phyloP scores from a whole-genome alignment of 2,329 filamentous ascomycete genomes.

The Epicoccum nigrum region DNA sequence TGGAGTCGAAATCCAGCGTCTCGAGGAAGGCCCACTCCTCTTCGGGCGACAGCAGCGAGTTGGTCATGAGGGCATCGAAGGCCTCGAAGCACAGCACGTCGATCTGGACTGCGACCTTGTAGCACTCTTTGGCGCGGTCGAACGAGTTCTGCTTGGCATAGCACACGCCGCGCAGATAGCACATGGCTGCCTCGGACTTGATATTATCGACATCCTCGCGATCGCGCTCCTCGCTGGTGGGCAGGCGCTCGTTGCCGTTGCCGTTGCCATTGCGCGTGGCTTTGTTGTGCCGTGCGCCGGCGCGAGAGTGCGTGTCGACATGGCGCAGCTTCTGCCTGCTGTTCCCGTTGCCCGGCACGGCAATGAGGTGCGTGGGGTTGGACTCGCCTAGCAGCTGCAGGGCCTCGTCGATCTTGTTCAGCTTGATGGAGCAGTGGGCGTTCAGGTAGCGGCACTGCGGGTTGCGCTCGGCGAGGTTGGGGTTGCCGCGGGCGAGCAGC shows the following conservation, averaged over 20 bases:
- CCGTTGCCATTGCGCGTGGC: too few relatives aligned
- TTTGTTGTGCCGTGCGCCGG: slow-evolving; percentile 55
- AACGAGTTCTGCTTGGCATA: slow-evolving; percentile 98
- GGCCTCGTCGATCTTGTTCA: slow-evolving; percentile 87
- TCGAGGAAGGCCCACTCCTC: slow-evolving; percentile 91
- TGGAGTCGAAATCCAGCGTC: slow-evolving; percentile 86
- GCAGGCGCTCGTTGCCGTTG: slow-evolving; percentile 57
- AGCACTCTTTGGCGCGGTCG: slow-evolving; percentile 95
- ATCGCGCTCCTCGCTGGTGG: slow-evolving; percentile 66
- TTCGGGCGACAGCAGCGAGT: slow-evolving; percentile 84
- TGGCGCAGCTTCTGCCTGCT: slow-evolving; percentile 75
- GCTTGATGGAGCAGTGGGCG: slow-evolving; percentile 92
- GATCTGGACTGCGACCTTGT: slow-evolving; percentile 95
- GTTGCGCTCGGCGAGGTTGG: slow-evolving; percentile 81
- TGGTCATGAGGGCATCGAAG: slow-evolving; percentile 97
- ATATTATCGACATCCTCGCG: slow-evolving; percentile 75
- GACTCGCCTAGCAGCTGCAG: slow-evolving; percentile 85
- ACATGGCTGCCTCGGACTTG: slow-evolving; percentile 95
- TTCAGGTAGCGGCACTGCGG: slow-evolving; percentile 91
- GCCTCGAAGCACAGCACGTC: slow-evolving; percentile 98
- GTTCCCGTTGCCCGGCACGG: slow-evolving; percentile 67
- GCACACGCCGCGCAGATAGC: slow-evolving; percentile 89
- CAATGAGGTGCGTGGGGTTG: slow-evolving; percentile 88
- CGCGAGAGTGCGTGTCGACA: slow-evolving; percentile 59
- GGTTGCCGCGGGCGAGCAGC: slow-evolving; percentile 82